Conservation (phyloP, 140 eudicot genomes). For the Oenanthe javanica region DNA sequence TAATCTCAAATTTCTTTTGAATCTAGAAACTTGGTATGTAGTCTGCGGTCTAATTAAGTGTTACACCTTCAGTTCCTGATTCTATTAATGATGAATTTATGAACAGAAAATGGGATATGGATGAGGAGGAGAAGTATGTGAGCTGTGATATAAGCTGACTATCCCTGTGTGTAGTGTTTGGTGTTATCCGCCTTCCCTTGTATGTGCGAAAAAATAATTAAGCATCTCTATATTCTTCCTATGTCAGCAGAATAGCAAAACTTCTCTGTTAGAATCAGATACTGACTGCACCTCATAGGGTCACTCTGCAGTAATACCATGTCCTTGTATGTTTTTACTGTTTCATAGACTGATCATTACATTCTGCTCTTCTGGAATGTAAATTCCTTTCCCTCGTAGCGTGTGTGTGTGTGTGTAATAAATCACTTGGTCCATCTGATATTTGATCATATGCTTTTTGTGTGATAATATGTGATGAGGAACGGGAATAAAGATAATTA, state of each 20-base stretch:
- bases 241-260: not conserved
- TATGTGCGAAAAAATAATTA: not conserved
- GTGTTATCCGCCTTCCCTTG: not conserved
- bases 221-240: not conserved
- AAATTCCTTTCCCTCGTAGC: not conserved
- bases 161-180: not conserved
- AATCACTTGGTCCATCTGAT: not conserved
- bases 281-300: not conserved
- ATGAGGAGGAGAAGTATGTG: not conserved
- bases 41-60: not conserved
- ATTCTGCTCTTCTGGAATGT: not conserved
- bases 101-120: not conserved
- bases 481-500: too few relatives aligned
- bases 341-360: not conserved
- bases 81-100: not conserved
- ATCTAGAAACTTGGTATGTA: not conserved
- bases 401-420: too few relatives aligned
- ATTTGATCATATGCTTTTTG: not conserved
- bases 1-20: not conserved
- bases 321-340: not conserved
- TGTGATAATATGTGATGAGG: not conserved
- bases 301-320: too few relatives aligned
- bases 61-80: not conserved
- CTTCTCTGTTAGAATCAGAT: not conserved
- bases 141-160: not conserved